These are phyloP conservation scores for Pelargonium cotyledonis DNA, from an alignment of 441 rosid species.

Conservation along the genomic window DNA sequence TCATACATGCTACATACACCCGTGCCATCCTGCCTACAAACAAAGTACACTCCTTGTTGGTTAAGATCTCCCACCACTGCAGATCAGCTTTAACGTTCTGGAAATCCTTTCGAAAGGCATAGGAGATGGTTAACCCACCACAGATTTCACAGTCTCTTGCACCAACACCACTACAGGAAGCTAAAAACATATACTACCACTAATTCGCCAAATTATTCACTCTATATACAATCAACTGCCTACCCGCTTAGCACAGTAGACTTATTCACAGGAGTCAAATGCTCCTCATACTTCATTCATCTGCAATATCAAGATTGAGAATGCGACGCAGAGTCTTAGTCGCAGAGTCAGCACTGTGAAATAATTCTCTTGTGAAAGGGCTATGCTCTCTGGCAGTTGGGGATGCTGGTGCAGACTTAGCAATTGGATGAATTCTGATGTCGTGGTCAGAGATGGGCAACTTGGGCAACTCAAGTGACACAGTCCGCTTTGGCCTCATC, in stretches of 20 bases:
- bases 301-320: conserved; percentile 66
- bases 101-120: too few relatives aligned
- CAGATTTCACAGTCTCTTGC: conserved; percentile 17
- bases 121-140: too few relatives aligned
- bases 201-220: conserved; percentile 33
- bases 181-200: conserved; percentile 16
- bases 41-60: not conserved
- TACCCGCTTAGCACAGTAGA: conserved; percentile 26
- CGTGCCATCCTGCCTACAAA: not conserved
- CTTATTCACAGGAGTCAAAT: conserved; percentile 42
- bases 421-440: conserved; percentile 39
- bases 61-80: too few relatives aligned
- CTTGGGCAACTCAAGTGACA: conserved; percentile 55
- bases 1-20: not conserved
- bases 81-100: too few relatives aligned
- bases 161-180: conserved; percentile 9
- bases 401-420: conserved; percentile 85
- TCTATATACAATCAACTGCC: conserved; percentile 41
- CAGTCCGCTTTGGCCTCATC: conserved; percentile 47
- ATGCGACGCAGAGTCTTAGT: conserved; percentile 84
- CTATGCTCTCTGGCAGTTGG: conserved; percentile 49
- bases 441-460: conserved; percentile 25
- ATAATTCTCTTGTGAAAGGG: conserved; percentile 35
- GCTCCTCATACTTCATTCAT: conserved; percentile 41
- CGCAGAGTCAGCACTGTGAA: conserved; percentile 62